These are phyloP conservation scores for Lactarius indigo DNA, from an alignment of 768 basidiomycete species.

Conservation along the genomic window DNA sequence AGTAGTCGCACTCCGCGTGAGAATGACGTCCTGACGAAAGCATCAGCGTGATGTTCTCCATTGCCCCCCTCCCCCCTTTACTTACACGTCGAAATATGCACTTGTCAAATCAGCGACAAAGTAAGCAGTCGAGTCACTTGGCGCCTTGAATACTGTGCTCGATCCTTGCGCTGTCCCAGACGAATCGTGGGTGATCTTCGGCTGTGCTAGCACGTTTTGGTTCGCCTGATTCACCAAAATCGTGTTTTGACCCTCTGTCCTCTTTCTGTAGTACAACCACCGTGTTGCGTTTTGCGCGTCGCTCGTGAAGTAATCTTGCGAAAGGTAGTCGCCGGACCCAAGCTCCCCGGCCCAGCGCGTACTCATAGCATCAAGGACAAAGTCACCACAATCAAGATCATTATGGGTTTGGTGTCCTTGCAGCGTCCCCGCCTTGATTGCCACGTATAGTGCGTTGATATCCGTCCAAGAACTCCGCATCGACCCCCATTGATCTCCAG, in stretches of 20 bases:
- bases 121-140: slow-evolving; percentile 71
- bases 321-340: slow-evolving; percentile 82
- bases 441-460: slow-evolving; percentile 74
- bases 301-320: slow-evolving; percentile 71
- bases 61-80: slow-evolving; percentile 13
- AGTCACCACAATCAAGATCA: slow-evolving; percentile 92
- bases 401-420: slow-evolving; percentile 91
- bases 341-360: slow-evolving; percentile 94
- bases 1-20: slow-evolving; percentile 82
- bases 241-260: slow-evolving; percentile 97
- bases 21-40: slow-evolving; percentile 52
- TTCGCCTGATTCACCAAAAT: slow-evolving; percentile 71
- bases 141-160: slow-evolving; percentile 69
- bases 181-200: slow-evolving; percentile 55
- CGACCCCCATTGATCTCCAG: slow-evolving; percentile 78
- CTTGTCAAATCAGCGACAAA: slow-evolving; percentile 74
- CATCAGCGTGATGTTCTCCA: slow-evolving; percentile 12
- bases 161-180: slow-evolving; percentile 64
- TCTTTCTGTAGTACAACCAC: slow-evolving; percentile 95
- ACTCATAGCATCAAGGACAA: slow-evolving; percentile 91
- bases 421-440: slow-evolving; percentile 80
- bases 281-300: slow-evolving; percentile 66
- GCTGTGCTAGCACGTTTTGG: slow-evolving; percentile 72
- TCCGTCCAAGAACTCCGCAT: slow-evolving; percentile 95
- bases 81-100: slow-evolving; percentile 74